Evolutionary conservation across 2,329 filamentous ascomycete species (phyloP).

Genomic region (Tolypocladium capitatum): DNA sequence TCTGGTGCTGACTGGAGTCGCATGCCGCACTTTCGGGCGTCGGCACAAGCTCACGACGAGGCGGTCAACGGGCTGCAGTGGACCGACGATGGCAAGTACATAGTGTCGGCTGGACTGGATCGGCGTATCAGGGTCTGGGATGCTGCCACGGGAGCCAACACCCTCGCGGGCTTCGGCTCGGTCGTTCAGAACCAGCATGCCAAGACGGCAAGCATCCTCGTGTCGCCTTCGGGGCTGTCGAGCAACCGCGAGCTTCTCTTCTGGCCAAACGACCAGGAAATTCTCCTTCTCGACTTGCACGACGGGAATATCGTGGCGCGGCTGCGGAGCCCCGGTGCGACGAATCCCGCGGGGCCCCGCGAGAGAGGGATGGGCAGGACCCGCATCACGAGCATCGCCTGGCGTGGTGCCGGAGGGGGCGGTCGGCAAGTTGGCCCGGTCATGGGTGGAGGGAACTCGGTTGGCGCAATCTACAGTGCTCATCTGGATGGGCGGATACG

Average conservation of each 20-base stretch:
- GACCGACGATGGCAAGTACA: slow-evolving; percentile 64
- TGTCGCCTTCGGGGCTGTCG: slow-evolving; percentile 47
- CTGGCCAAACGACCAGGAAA: slow-evolving; percentile 71
- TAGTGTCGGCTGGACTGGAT: slow-evolving; percentile 76
- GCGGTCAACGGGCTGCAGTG: slow-evolving; percentile 76
- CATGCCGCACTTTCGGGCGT: slow-evolving; percentile 28
- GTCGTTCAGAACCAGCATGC: slow-evolving; percentile 61
- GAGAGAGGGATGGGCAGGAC: slow-evolving; percentile 46
- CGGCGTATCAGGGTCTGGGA: slow-evolving; percentile 80
- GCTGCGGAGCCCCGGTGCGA: slow-evolving; percentile 50
- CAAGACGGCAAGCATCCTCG: slow-evolving; percentile 46
- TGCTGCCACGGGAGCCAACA: slow-evolving; percentile 67
- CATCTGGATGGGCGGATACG: slow-evolving; percentile 77
- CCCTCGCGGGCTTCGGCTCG: slow-evolving; percentile 76
- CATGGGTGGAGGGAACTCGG: slow-evolving; percentile 39
- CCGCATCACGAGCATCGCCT: slow-evolving; percentile 62
- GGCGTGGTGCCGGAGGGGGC: slow-evolving; percentile 51
- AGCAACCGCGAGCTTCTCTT: slow-evolving; percentile 53
- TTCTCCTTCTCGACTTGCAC: slow-evolving; percentile 67
- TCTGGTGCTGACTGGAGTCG: slow-evolving; percentile 16
- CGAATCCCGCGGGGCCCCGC: slow-evolving; percentile 24
- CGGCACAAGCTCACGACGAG: slow-evolving; percentile 59
- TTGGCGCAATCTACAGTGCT: slow-evolving; percentile 58
- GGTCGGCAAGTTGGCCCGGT: slow-evolving; percentile 44
- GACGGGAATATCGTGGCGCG: slow-evolving; percentile 61